A percentile compares a stretch with the other conserved stretches of the same genome.
phyloP scores from a whole-genome alignment of 2,329 filamentous ascomycete genomes.

The Colletotrichum endophyticum region DNA sequence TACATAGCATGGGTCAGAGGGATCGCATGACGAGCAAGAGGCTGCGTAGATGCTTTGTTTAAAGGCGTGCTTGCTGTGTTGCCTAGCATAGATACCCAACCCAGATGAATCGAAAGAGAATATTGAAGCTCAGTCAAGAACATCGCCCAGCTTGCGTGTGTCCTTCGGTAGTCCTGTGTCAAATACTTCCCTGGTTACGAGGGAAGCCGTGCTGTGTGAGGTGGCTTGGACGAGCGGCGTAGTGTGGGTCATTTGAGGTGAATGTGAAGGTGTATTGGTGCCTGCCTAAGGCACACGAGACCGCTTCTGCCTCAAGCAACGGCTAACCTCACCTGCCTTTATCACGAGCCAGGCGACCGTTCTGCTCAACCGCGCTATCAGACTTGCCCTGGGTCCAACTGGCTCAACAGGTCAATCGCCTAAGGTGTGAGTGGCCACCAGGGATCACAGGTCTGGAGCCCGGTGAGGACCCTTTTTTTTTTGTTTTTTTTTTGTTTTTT shows the following conservation, averaged over 20 bases:
- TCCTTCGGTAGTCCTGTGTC: background rate
- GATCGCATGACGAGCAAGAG: background rate
- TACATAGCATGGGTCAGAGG: background rate
- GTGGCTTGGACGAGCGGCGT: background rate
- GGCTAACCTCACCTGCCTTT: background rate
- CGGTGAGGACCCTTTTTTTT: background rate
- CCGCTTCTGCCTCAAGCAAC: background rate
- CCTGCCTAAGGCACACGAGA: background rate
- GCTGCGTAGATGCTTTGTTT: background rate
- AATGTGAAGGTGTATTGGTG: background rate
- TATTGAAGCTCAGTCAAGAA: background rate
- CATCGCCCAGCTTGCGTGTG: background rate
- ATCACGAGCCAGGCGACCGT: background rate
- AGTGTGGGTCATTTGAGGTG: background rate
- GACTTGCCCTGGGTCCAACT: background rate
- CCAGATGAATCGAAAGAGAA: background rate
- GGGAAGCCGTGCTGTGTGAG: background rate
- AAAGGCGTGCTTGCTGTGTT: background rate
- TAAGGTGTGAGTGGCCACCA: background rate
- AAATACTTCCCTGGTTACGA: background rate
- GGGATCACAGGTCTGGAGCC: background rate
- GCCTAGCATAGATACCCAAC: background rate
- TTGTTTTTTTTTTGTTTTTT: background rate
- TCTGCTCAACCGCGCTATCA: background rate
- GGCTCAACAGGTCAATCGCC: background rate